phyloP scores from a whole-genome alignment of 495 filamentous ascomycete genomes.

The Penicillium daleae region DNA sequence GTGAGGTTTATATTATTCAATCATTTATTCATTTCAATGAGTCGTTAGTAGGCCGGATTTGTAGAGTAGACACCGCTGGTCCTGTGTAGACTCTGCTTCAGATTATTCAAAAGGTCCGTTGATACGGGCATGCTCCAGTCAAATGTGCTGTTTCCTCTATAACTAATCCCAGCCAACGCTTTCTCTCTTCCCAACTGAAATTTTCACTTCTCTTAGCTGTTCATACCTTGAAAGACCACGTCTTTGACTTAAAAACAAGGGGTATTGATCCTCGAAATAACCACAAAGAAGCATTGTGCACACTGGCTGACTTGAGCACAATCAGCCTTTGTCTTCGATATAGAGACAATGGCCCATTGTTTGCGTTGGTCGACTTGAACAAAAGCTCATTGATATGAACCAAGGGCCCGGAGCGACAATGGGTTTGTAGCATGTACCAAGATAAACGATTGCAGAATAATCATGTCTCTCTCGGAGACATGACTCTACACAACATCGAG shows the following conservation, averaged over 20 bases:
- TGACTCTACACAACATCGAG: too few relatives aligned
- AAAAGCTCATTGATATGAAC: neutral
- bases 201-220: neutral
- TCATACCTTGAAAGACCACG: neutral
- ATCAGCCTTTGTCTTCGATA: neutral
- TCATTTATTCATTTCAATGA: neutral
- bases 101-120: too few relatives aligned
- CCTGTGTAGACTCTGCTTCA: too few relatives aligned
- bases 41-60: neutral
- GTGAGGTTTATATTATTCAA: constrained; percentile 8
- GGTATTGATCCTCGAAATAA: neutral
- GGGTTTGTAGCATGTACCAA: too few relatives aligned
- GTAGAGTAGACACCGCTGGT: neutral
- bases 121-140: too few relatives aligned
- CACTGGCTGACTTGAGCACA: neutral
- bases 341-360: neutral
- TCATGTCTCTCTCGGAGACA: too few relatives aligned
- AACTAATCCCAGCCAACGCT: too few relatives aligned
- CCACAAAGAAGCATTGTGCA: neutral
- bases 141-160: too few relatives aligned
- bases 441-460: too few relatives aligned
- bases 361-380: neutral
- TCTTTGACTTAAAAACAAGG: neutral
- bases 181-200: neutral
- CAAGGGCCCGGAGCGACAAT: neutral